Conservation (phyloP, 2,329 filamentous ascomycete genomes). For the Chrysosporium keratinophilum region DNA sequence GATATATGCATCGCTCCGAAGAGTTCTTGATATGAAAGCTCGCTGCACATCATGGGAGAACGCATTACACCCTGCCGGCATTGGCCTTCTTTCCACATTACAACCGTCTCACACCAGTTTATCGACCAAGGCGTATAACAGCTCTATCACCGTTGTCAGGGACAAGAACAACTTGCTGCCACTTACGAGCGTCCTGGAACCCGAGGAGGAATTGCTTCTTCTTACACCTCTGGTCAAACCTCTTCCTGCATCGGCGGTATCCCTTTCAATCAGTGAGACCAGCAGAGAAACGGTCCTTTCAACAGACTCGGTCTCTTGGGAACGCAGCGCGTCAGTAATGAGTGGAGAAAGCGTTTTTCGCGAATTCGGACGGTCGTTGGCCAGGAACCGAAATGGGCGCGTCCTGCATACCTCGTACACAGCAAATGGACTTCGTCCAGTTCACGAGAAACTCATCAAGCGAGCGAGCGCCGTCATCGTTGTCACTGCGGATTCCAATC, state of each 20-base stretch:
- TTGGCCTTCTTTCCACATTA: slow-evolving; percentile 64
- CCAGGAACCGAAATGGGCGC: slow-evolving; percentile 72
- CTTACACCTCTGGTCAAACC: slow-evolving; percentile 85
- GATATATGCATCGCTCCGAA: slow-evolving; percentile 66
- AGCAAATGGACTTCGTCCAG: slow-evolving; percentile 78
- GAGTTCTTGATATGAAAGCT: slow-evolving; percentile 71
- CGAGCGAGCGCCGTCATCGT: slow-evolving; percentile 80
- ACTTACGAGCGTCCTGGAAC: slow-evolving; percentile 66
- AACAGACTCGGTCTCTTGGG: slow-evolving; percentile 47
- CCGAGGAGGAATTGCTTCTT: slow-evolving; percentile 78
- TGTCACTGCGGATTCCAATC: slow-evolving; percentile 84
- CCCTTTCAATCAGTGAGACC: slow-evolving; percentile 51
- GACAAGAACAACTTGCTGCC: slow-evolving; percentile 81
- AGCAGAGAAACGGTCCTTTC: slow-evolving; percentile 28
- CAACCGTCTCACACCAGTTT: slow-evolving; percentile 72
- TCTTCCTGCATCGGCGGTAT: slow-evolving; percentile 76
- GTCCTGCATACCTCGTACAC: slow-evolving; percentile 92
- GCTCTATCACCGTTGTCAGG: slow-evolving; percentile 82
- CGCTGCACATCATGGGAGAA: slow-evolving; percentile 84
- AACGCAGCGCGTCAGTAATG: slow-evolving; percentile 58
- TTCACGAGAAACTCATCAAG: slow-evolving; percentile 87
- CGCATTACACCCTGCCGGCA: slow-evolving; percentile 75
- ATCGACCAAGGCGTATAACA: slow-evolving; percentile 78
- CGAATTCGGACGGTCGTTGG: slow-evolving; percentile 78
- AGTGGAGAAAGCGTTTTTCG: slow-evolving; percentile 88